These are phyloP conservation scores for Hymenoscyphus fraxineus DNA, from an alignment of 2,329 filamentous ascomycete genomes.

Conservation along the genomic window DNA sequence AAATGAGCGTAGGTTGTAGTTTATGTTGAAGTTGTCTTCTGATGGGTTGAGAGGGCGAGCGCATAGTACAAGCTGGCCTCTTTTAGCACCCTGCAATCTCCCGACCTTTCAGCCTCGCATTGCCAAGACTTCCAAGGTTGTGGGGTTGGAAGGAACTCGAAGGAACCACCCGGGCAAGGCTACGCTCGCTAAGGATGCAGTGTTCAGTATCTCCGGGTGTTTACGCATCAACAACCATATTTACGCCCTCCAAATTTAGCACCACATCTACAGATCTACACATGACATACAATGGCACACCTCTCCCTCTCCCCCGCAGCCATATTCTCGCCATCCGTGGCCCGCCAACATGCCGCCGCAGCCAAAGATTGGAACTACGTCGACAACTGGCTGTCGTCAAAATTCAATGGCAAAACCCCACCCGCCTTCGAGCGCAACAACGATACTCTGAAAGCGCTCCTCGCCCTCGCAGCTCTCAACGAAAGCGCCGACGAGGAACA, in stretches of 20 bases:
- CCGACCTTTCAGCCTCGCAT: not conserved
- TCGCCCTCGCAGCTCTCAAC: conserved; percentile 71
- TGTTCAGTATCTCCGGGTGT: not conserved
- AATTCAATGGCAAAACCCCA: conserved; percentile 59
- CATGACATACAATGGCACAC: conserved; percentile 33
- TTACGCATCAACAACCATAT: not conserved
- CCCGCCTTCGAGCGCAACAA: conserved; percentile 83
- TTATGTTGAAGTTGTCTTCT: not conserved
- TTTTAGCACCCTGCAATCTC: not conserved
- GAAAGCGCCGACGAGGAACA: conserved; percentile 73
- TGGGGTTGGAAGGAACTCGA: not conserved
- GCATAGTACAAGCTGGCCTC: conserved; percentile 5
- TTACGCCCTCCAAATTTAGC: not conserved
- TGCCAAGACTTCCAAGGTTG: not conserved
- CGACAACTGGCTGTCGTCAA: conserved; percentile 74
- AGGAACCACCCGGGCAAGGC: not conserved
- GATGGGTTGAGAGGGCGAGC: not conserved
- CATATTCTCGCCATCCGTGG: conserved; percentile 65
- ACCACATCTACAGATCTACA: not conserved
- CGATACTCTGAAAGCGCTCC: conserved; percentile 72
- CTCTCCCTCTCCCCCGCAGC: conserved; percentile 40
- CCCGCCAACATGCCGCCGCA: conserved; percentile 72
- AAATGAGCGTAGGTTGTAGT: not conserved
- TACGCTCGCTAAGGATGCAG: not conserved
- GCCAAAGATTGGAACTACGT: conserved; percentile 90